A percentile compares a stretch with the other conserved stretches of the same genome.
phyloP scores from a whole-genome alignment of 257 asterid species.

The Penstemon barbatus region DNA sequence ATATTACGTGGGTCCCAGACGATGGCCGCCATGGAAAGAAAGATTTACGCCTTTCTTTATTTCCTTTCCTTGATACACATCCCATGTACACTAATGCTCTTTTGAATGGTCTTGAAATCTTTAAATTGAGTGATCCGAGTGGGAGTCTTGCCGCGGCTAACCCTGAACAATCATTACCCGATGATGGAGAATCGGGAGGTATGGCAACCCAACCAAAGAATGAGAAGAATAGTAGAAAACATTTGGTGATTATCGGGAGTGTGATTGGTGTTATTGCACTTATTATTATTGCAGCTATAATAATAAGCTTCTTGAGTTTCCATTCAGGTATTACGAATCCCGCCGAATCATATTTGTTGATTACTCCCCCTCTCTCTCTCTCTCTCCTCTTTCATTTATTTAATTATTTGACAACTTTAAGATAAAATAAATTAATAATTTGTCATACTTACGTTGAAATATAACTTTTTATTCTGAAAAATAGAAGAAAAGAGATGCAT shows the following conservation, averaged over 20 bases:
- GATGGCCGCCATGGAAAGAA: slow-evolving; percentile 29
- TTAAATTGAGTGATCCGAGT: slow-evolving; percentile 39
- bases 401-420: no score
- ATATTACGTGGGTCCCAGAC: slow-evolving; percentile 23
- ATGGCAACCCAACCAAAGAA: no score
- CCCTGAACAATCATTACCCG: slow-evolving; percentile 23
- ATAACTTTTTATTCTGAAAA: no score
- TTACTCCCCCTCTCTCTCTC: no score
- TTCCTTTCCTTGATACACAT: background rate
- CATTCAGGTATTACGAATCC: slow-evolving; percentile 1
- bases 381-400: no score
- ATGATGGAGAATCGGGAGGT: background rate
- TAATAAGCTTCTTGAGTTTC: slow-evolving; percentile 27
- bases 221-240: background rate
- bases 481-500: no score
- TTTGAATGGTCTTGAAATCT: slow-evolving; percentile 69
- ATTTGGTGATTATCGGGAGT: slow-evolving; percentile 22
- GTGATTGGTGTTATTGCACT: slow-evolving; percentile 30
- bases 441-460: no score
- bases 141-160: slow-evolving; percentile 52
- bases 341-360: no score
- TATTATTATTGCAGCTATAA: slow-evolving; percentile 18
- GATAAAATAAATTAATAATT: no score
- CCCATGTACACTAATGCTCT: slow-evolving; percentile 22
- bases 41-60: slow-evolving; percentile 34